Evolutionary conservation across 2,329 filamentous ascomycete genomes (phyloP).

Genomic region (Cladosporium sp.): DNA sequence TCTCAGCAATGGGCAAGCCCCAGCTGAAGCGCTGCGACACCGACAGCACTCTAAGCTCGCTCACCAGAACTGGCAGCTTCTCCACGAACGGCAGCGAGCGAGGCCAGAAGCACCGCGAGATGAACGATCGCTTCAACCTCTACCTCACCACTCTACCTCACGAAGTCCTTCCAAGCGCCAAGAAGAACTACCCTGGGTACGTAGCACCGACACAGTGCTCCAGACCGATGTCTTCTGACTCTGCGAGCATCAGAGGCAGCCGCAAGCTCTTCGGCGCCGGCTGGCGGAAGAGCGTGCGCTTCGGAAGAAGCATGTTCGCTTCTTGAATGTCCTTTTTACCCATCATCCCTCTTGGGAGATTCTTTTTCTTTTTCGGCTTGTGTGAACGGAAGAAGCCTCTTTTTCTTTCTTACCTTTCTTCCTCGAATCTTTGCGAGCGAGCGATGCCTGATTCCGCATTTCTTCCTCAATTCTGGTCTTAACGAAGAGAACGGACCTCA

Average conservation of each 20-base stretch:
- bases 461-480: not conserved
- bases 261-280: conserved; percentile 20
- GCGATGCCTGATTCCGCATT: not conserved
- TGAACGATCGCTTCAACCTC: conserved; percentile 37
- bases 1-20: conserved; percentile 15
- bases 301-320: conserved; percentile 29
- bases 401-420: not conserved
- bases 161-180: conserved; percentile 35
- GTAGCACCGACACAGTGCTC: conserved; percentile 18
- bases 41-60: conserved; percentile 26
- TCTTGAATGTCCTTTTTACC: conserved; percentile 21
- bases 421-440: not conserved
- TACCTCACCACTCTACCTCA: conserved; percentile 36
- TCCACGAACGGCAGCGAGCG: conserved; percentile 32
- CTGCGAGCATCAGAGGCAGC: conserved; percentile 21
- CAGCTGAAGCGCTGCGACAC: conserved; percentile 28
- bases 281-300: conserved; percentile 28
- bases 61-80: conserved; percentile 33
- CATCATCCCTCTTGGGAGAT: not conserved
- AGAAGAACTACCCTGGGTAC: conserved; percentile 36
- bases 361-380: not conserved
- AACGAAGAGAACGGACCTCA: not conserved
- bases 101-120: conserved; percentile 33
- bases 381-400: not conserved
- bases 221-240: not conserved